Percentiles rank a stretch among this genome's conserved stretches.
Evolutionary conservation across 2,329 filamentous ascomycete species (phyloP).

Genomic region (Diaporthe humulicola): DNA sequence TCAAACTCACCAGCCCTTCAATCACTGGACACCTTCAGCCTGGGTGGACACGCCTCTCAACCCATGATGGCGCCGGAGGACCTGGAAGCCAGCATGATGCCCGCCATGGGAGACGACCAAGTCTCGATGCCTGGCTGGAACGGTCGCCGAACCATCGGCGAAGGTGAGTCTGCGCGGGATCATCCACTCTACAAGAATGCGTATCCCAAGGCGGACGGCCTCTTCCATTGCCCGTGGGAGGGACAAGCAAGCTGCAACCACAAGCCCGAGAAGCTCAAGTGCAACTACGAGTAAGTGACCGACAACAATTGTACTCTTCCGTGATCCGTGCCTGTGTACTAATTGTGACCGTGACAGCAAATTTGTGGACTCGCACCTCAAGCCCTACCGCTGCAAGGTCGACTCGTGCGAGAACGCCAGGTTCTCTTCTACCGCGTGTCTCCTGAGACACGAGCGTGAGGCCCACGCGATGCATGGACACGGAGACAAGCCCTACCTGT

Average conservation of each 20-base stretch:
- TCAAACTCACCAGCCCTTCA: slow-evolving; percentile 38
- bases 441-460: slow-evolving; percentile 94
- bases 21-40: slow-evolving; percentile 37
- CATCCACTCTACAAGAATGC: slow-evolving; percentile 80
- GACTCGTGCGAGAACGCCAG: slow-evolving; percentile 85
- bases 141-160: slow-evolving; percentile 62
- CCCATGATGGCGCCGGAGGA: slow-evolving; percentile 56
- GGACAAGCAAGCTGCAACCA: slow-evolving; percentile 81
- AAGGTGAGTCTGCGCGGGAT: slow-evolving; percentile 71
- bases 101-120: slow-evolving; percentile 53
- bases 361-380: slow-evolving; percentile 95
- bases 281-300: slow-evolving; percentile 97
- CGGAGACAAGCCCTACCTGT: slow-evolving; percentile 91
- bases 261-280: slow-evolving; percentile 96
- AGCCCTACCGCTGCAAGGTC: slow-evolving; percentile 95
- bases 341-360: slow-evolving; percentile 71
- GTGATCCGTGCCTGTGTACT: slow-evolving; percentile 30
- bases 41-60: slow-evolving; percentile 41
- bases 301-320: not conserved
- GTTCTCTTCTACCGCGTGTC: slow-evolving; percentile 95
- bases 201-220: slow-evolving; percentile 76
- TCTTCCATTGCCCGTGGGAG: slow-evolving; percentile 94
- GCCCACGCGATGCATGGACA: slow-evolving; percentile 96
- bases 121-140: slow-evolving; percentile 56
- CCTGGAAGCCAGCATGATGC: slow-evolving; percentile 51